A percentile compares a stretch with the other conserved stretches of the same genome.
These are phyloP conservation scores for Nannochloropsis salina DNA, from an alignment of 108 stramenopile species.

Conservation along the genomic window DNA sequence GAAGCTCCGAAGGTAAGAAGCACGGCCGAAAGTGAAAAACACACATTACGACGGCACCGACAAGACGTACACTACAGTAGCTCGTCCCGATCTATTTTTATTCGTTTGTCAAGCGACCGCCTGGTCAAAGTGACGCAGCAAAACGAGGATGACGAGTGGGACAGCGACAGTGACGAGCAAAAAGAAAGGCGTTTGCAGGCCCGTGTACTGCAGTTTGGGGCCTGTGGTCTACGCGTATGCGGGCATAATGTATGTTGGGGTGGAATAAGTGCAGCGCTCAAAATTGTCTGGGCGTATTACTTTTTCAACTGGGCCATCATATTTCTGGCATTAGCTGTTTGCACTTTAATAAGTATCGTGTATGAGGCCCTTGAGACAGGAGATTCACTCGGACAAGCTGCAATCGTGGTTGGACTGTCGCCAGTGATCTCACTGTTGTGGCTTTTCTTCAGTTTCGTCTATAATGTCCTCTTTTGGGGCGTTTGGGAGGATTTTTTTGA, in stretches of 20 bases:
- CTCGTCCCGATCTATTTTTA: neutral
- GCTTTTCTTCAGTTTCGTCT: neutral
- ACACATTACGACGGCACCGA: neutral
- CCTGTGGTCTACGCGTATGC: slow-evolving; percentile 15
- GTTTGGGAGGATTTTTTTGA: slow-evolving; percentile 7
- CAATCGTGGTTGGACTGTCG: neutral
- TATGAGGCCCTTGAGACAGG: neutral
- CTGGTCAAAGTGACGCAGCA: neutral
- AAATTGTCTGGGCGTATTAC: slow-evolving; percentile 17
- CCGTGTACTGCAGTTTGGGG: neutral
- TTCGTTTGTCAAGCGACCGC: neutral
- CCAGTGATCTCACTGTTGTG: neutral
- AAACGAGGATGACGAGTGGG: neutral
- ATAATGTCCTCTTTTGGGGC: neutral
- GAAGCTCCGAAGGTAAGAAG: neutral
- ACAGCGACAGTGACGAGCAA: neutral
- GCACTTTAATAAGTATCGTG: neutral
- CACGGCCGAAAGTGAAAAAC: neutral
- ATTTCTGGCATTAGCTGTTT: neutral
- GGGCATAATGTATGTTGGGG: neutral
- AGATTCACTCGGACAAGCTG: neutral
- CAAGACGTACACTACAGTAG: neutral
- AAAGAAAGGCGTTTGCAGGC: neutral
- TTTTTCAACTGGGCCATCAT: slow-evolving; percentile 15
- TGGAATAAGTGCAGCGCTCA: neutral